These are phyloP conservation scores for Claviceps sp. DNA, from an alignment of 2,329 filamentous ascomycete genomes.

Conservation along the genomic window DNA sequence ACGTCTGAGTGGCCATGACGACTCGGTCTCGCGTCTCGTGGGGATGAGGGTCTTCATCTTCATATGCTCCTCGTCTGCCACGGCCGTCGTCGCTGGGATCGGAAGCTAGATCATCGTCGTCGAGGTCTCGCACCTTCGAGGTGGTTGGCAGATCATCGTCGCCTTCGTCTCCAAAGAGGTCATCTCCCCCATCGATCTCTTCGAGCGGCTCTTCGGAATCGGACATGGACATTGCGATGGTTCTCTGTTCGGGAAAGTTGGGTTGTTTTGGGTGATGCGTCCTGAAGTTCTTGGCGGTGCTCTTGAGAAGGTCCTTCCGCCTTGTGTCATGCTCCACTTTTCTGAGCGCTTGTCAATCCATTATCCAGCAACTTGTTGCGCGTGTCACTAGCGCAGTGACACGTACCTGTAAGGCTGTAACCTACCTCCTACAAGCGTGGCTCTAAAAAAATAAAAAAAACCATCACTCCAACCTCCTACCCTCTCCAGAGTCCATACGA, in stretches of 20 bases:
- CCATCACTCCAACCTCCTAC: too few relatives aligned
- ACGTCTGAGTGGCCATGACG: constrained; percentile 51
- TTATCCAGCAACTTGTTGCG: too few relatives aligned
- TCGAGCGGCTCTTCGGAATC: constrained; percentile 42
- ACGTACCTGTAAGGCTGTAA: too few relatives aligned
- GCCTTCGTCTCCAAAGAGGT: constrained; percentile 48
- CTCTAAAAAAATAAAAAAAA: too few relatives aligned
- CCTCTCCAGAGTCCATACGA: too few relatives aligned
- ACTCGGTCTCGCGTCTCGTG: constrained; percentile 38
- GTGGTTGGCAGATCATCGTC: constrained; percentile 43
- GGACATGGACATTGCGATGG: constrained; percentile 40
- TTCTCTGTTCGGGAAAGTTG: not conserved
- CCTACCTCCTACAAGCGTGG: too few relatives aligned
- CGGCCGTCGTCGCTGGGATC: constrained; percentile 33
- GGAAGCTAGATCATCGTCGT: constrained; percentile 46
- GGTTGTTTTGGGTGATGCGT: not conserved
- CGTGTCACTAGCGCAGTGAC: too few relatives aligned
- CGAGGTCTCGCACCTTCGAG: constrained; percentile 45
- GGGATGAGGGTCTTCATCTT: constrained; percentile 32
- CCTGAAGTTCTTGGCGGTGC: not conserved
- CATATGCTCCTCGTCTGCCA: constrained; percentile 19
- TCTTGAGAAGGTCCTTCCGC: not conserved
- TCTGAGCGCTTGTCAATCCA: too few relatives aligned
- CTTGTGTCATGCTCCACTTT: not conserved
- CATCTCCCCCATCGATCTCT: constrained; percentile 42